Conservation (phyloP, 805 yeast species). For the Nakazawaea ernobii region DNA sequence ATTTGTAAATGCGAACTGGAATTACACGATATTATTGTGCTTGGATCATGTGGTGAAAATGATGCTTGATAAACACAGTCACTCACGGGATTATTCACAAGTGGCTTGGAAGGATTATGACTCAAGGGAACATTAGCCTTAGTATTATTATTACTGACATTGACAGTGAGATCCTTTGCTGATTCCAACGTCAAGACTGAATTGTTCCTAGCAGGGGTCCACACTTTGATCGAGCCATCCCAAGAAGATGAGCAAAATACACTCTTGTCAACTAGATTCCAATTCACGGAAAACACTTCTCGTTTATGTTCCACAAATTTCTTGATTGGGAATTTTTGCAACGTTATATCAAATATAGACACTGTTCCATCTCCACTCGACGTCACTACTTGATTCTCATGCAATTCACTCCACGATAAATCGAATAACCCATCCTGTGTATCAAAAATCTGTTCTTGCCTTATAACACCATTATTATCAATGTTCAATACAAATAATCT, state of each 20-base stretch:
- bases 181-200: slow-evolving; percentile 52
- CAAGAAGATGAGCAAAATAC: slow-evolving; percentile 77
- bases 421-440: slow-evolving; percentile 94
- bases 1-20: slow-evolving; percentile 70
- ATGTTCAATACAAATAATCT: slow-evolving; percentile 67
- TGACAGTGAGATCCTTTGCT: slow-evolving; percentile 19
- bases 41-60: slow-evolving; percentile 82
- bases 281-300: slow-evolving; percentile 30
- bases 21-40: slow-evolving; percentile 60
- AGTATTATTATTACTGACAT: slow-evolving; percentile 19
- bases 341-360: slow-evolving; percentile 70
- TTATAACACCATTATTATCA: slow-evolving; percentile 56
- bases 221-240: slow-evolving; percentile 84
- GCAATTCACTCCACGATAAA: slow-evolving; percentile 82
- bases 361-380: slow-evolving; percentile 91
- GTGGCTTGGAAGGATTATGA: slow-evolving; percentile 17
- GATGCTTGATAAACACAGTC: slow-evolving; percentile 75
- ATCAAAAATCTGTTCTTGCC: slow-evolving; percentile 55
- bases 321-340: slow-evolving; percentile 64
- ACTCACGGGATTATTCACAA: slow-evolving; percentile 26
- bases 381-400: slow-evolving; percentile 77
- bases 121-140: slow-evolving; percentile 11
- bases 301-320: slow-evolving; percentile 69
- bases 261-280: slow-evolving; percentile 38
- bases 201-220: slow-evolving; percentile 58